A percentile compares a stretch with the other conserved stretches of the same genome.
phyloP scores from a whole-genome alignment of 2,329 filamentous ascomycete species.

The Aspergillus versicolor region DNA sequence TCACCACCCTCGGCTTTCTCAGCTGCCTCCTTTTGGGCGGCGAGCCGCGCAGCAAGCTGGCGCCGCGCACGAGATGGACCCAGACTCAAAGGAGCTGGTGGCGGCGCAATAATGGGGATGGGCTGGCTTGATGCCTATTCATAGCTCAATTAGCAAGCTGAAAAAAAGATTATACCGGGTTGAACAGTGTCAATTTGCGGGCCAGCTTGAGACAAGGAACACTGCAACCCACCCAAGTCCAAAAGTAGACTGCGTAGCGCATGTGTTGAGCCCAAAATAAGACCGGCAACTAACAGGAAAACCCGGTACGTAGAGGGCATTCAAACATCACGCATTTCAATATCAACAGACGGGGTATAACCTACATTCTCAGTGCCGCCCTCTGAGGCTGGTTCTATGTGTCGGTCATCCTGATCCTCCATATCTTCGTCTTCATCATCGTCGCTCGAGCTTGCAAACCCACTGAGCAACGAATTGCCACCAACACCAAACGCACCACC shows the following conservation, averaged over 20 bases:
- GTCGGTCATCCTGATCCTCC: constrained; percentile 62
- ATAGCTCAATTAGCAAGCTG: constrained; percentile 16
- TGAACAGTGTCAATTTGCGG: no score
- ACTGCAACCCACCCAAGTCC: constrained; percentile 10
- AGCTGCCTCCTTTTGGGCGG: constrained; percentile 65
- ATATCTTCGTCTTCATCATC: constrained; percentile 96
- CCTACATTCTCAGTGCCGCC: constrained; percentile 65
- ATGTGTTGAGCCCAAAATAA: constrained; percentile 3
- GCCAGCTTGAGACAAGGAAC: constrained; percentile 4
- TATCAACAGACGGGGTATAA: constrained; percentile 61
- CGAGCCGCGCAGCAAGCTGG: constrained; percentile 84
- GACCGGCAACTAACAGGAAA: not conserved
- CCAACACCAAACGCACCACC: constrained; percentile 72
- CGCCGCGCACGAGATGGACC: constrained; percentile 82
- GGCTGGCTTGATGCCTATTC: constrained; percentile 39
- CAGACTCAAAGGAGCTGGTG: constrained; percentile 79
- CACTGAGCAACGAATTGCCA: constrained; percentile 71
- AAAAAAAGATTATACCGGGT: not conserved
- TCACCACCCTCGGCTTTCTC: constrained; percentile 37
- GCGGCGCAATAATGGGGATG: constrained; percentile 48
- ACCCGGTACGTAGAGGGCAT: not conserved
- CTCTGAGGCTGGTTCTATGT: constrained; percentile 42
- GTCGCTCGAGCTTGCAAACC: constrained; percentile 92
- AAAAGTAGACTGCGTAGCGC: not conserved
- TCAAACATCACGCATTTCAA: constrained; percentile 60